Base-by-base conservation (phyloP, 768 basidiomycete genomes). In the Trametes coccinea region DNA sequence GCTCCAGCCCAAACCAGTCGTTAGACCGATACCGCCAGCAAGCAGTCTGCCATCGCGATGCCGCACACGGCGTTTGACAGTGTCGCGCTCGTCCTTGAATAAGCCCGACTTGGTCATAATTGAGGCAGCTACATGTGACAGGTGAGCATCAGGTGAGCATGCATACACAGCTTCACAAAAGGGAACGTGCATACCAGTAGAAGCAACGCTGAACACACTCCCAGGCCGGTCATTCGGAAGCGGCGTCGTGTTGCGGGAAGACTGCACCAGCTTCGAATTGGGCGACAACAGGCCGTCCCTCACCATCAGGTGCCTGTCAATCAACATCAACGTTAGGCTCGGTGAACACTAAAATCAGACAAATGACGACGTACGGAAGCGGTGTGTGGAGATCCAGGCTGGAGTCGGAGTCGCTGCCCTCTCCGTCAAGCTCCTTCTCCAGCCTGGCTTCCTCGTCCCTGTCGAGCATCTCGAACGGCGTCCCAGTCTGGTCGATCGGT, bases 1-100 rank as follows among this genome's bases (percentile, higher is more conserved):
- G 49, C 76, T 77, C 77, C 77, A 79, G 1, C 77, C 77, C 10
- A 79, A 68, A 1, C 77, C 77, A 10, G 77, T 79, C 7, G 77
- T 79, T 27, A 79, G 69, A 3, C 77, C 77, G 17, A 78, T 70
- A 8, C 77, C 77, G 9, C 73, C 77, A 0, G 72, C 63, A 3
- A 79, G 67, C 4, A 77, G 61, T 44, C 64, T 62, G n/a, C 77
- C 77, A 52, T 78, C 76, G 17, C 77, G 71, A 56, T 79, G 77
- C 10, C 77, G 65, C 13, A 67, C 64, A 9, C 75, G 68, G 10
- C 77, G 69, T 41, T 69, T 62, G 9, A 63, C 64, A 3, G 77
- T 78, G 53, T 78, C 75, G 8, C 75, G 74, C 55, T 71, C 70
- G 58, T 78, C 77, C 62, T 75, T 75, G 68, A 69, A 74, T 29